Percentiles rank a stretch among this genome's conserved stretches.
Conservation (phyloP, 805 yeast genomes). For the Spathaspora gorwiae region DNA sequence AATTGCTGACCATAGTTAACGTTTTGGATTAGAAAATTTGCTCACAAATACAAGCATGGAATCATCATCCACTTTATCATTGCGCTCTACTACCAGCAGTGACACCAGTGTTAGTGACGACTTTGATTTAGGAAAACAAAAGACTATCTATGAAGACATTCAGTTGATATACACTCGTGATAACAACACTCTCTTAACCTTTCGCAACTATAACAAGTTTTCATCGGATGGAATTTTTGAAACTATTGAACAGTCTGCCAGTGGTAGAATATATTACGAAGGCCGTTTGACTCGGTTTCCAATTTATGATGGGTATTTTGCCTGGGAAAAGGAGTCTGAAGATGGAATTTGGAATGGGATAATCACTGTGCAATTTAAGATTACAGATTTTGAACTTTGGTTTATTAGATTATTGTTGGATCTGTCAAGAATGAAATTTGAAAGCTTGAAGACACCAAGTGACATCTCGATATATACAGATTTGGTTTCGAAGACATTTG, state of each 20-base stretch:
- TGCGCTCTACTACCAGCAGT: conserved; percentile 3
- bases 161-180: conserved; percentile 24
- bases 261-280: background rate
- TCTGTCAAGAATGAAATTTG: conserved; percentile 15
- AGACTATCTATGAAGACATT: conserved; percentile 23
- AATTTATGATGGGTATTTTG: conserved; percentile 2
- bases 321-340: conserved; percentile 19
- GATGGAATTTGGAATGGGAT: conserved; percentile 20
- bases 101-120: conserved; percentile 1
- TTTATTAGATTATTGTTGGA: conserved; percentile 23
- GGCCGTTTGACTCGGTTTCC: background rate
- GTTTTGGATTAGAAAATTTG: no score
- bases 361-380: conserved; percentile 21
- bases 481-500: conserved; percentile 39
- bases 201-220: conserved; percentile 5
- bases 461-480: conserved; percentile 5
- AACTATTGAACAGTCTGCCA: background rate
- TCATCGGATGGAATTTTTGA: background rate
- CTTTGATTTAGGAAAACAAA: conserved; percentile 1
- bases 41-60: conserved; percentile 1
- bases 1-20: background rate
- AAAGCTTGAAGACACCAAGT: background rate
- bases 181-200: conserved; percentile 11
- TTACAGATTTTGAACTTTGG: conserved; percentile 28
- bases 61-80: conserved; percentile 3